Conservation (phyloP, 352 stramenopile species). For the Globisporangium okanoganense region DNA sequence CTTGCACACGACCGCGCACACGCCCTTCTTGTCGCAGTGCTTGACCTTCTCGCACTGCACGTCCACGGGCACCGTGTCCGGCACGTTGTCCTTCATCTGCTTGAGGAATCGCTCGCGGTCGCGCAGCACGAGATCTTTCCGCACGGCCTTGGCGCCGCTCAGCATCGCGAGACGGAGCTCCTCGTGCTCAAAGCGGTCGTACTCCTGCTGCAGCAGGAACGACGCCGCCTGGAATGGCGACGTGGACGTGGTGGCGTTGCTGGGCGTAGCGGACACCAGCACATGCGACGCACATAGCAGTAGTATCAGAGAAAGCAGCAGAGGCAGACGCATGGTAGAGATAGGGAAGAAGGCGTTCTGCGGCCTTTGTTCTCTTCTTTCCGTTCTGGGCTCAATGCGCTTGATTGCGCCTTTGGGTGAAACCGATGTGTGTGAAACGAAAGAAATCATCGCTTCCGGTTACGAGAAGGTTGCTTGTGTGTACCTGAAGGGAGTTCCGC, state of each 20-base stretch:
- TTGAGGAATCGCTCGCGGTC: slow-evolving; percentile 31
- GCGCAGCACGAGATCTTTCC: slow-evolving; percentile 8
- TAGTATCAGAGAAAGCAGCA: background rate
- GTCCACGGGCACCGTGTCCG: slow-evolving; percentile 59
- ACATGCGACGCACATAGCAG: background rate
- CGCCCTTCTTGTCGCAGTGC: slow-evolving; percentile 41
- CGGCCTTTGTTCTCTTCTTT: background rate
- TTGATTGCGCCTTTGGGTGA: background rate
- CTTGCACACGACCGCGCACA: slow-evolving; percentile 55
- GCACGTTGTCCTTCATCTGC: slow-evolving; percentile 32
- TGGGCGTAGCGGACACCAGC: background rate
- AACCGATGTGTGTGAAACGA: background rate
- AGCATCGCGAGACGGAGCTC: slow-evolving; percentile 13
- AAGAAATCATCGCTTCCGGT: background rate
- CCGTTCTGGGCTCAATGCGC: background rate
- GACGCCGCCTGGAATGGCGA: slow-evolving; percentile 15
- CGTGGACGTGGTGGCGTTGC: background rate
- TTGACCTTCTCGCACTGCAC: slow-evolving; percentile 49
- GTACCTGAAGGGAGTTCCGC: background rate
- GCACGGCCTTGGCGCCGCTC: slow-evolving; percentile 1
- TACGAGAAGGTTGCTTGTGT: background rate
- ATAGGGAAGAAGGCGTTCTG: background rate
- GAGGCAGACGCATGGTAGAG: slow-evolving; percentile 3
- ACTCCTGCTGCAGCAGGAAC: slow-evolving; percentile 15
- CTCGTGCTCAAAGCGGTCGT: slow-evolving; percentile 16